Percentiles rank a stretch among this genome's conserved stretches.
Evolutionary conservation across 1,139 yeast species (phyloP).

Genomic region (Scheffersomyces lignicola): DNA sequence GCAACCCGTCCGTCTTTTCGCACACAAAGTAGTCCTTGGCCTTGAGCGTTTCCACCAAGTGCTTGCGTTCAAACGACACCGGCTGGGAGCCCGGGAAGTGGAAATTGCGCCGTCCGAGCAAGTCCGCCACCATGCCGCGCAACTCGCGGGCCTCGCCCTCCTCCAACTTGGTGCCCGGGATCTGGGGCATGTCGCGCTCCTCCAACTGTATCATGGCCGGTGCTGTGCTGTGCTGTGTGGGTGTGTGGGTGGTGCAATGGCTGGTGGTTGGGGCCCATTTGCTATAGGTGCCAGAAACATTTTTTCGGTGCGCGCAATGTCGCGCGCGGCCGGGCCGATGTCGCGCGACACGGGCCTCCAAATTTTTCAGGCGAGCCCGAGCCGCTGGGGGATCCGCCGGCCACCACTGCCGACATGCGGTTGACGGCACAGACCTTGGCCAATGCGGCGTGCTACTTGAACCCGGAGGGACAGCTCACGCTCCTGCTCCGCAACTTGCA

Average conservation of each 20-base stretch:
- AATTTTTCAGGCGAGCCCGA: no score
- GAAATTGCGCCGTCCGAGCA: slow-evolving; percentile 54
- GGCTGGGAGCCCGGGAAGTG: slow-evolving; percentile 93
- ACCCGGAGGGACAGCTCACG: slow-evolving; percentile 38
- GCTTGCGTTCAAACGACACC: slow-evolving; percentile 79
- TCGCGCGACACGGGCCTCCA: not conserved
- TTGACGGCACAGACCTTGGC: slow-evolving; percentile 35
- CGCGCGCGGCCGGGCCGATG: not conserved
- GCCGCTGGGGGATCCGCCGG: no score
- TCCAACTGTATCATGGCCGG: slow-evolving; percentile 39
- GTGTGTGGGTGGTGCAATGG: not conserved
- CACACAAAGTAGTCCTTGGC: slow-evolving; percentile 77
- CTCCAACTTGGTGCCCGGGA: slow-evolving; percentile 81
- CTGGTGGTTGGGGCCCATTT: not conserved
- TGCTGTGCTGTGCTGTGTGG: not conserved
- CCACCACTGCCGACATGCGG: no score
- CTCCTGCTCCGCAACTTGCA: slow-evolving; percentile 35
- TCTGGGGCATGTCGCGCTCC: slow-evolving; percentile 71
- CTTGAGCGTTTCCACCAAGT: slow-evolving; percentile 61
- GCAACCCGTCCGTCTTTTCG: slow-evolving; percentile 92
- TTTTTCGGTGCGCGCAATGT: not conserved
- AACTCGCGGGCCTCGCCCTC: slow-evolving; percentile 69
- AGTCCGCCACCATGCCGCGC: slow-evolving; percentile 66
- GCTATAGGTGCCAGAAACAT: not conserved
- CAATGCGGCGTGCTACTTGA: slow-evolving; percentile 32